Evolutionary conservation across 148 eudicot genomes (phyloP).

Genomic region (Arbutus unedo): DNA sequence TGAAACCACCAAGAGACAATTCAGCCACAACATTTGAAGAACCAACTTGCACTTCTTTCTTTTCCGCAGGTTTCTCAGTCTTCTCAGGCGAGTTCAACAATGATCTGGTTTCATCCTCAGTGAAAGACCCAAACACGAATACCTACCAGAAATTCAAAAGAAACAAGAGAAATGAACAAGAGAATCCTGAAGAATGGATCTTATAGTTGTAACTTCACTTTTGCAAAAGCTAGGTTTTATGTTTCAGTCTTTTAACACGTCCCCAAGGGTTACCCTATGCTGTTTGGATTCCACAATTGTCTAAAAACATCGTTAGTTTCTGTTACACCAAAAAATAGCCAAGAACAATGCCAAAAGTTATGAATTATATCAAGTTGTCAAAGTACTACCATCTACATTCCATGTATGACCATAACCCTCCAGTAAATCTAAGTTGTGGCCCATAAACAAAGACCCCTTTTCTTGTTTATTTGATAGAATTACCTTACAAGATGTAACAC

Average conservation of each 20-base stretch:
- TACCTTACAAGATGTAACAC: not conserved
- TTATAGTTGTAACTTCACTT: not conserved
- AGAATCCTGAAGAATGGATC: not conserved
- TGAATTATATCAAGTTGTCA: not conserved
- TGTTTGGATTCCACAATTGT: not conserved
- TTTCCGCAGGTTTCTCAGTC: conserved; percentile 22
- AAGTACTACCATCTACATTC: not conserved
- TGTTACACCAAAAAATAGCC: not conserved
- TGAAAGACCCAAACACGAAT: conserved; percentile 52
- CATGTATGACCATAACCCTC: not conserved
- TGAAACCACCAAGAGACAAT: conserved; percentile 38
- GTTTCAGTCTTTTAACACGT: not conserved
- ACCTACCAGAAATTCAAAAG: conserved; percentile 37
- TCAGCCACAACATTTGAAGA: conserved; percentile 40
- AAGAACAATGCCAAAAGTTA: not conserved
- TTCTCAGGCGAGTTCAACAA: conserved; percentile 27
- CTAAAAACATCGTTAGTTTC: not conserved
- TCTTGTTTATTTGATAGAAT: not conserved
- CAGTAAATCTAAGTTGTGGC: not conserved
- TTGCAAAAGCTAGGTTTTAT: not conserved
- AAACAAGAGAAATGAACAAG: not conserved
- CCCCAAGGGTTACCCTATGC: not conserved
- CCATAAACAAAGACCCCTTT: not conserved
- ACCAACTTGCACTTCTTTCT: conserved; percentile 43
- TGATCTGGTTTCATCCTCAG: conserved; percentile 50